Conservation (phyloP, 1,139 yeast species). For the Debaryomyces psychrophilus region DNA sequence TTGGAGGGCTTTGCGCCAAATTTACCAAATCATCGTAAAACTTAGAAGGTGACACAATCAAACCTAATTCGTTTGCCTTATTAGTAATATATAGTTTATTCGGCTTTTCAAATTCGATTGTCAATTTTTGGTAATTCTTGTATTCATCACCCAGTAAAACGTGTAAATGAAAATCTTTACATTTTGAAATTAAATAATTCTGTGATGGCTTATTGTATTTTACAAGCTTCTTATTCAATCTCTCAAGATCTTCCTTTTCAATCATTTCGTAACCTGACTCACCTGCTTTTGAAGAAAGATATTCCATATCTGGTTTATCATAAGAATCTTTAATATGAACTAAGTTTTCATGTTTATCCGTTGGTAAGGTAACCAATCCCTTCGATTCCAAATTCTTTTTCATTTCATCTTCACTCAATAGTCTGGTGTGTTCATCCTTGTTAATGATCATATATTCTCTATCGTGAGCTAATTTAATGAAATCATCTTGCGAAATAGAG, state of each 20-base stretch:
- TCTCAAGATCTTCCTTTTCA: constrained; percentile 21
- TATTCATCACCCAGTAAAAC: constrained; percentile 28
- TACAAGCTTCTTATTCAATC: constrained; percentile 19
- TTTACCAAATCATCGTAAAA: constrained; percentile 29
- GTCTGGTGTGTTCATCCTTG: constrained; percentile 29
- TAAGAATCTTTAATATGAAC: constrained; percentile 3
- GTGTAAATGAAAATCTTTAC: constrained; percentile 28
- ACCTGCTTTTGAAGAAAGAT: constrained; percentile 12
- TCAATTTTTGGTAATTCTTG: constrained; percentile 24
- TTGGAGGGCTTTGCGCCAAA: constrained; percentile 28
- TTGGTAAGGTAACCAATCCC: constrained; percentile 41
- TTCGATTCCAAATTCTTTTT: constrained; percentile 29
- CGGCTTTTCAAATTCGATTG: constrained; percentile 35
- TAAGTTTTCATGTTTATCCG: constrained; percentile 15
- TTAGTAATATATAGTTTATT: constrained; percentile 13
- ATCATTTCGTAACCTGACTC: constrained; percentile 23
- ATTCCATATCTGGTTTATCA: constrained; percentile 15
- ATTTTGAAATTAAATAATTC: constrained; percentile 30
- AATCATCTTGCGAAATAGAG: constrained; percentile 26
- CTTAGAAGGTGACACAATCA: constrained; percentile 27
- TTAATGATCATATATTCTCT: constrained; percentile 35
- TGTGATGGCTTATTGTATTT: constrained; percentile 31
- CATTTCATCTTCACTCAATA: constrained; percentile 41
- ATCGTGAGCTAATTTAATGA: constrained; percentile 26
- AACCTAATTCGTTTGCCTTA: constrained; percentile 30